A percentile compares a stretch with the other conserved stretches of the same genome.
Evolutionary conservation across 768 basidiomycete genomes (phyloP).

Genomic region (Leccinum olivaceopallidum): DNA sequence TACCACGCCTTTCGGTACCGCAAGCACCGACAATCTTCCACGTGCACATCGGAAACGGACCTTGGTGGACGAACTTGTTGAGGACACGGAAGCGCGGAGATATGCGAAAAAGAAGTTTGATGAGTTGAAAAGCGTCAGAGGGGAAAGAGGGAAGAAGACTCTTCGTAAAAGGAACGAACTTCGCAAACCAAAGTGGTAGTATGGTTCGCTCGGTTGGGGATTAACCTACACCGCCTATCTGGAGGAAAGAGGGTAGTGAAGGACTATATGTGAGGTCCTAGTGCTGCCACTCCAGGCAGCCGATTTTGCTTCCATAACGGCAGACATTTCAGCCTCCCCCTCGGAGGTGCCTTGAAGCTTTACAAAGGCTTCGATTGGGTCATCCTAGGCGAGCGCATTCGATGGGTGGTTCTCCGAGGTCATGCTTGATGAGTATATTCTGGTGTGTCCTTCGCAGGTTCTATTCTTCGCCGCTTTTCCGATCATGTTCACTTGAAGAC

Average conservation of each 20-base stretch:
- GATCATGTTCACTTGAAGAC: slow-evolving; percentile 12
- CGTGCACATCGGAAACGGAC: slow-evolving; percentile 74
- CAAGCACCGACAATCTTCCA: slow-evolving; percentile 70
- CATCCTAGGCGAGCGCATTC: neutral
- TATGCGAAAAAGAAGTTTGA: slow-evolving; percentile 94
- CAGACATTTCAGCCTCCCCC: neutral
- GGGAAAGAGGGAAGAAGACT: slow-evolving; percentile 69
- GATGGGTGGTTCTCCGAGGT: slow-evolving; percentile 12
- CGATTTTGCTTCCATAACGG: neutral
- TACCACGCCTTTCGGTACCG: slow-evolving; percentile 68
- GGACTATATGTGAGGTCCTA: neutral
- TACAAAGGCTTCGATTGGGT: neutral
- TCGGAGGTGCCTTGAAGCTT: neutral
- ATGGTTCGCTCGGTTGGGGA: slow-evolving; percentile 5
- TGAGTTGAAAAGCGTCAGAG: slow-evolving; percentile 68
- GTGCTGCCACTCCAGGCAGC: neutral
- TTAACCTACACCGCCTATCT: slow-evolving; percentile 12
- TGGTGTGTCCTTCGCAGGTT: slow-evolving; percentile 7
- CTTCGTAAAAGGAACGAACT: slow-evolving; percentile 62
- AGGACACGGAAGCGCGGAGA: slow-evolving; percentile 80
- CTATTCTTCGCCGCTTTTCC: slow-evolving; percentile 11
- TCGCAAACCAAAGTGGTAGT: slow-evolving; percentile 70
- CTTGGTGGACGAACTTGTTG: slow-evolving; percentile 85
- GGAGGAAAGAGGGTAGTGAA: neutral
- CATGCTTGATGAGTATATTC: neutral